These are phyloP conservation scores for Piromyces finnis DNA, from an alignment of 192 early-diverging fungal species.

Conservation along the genomic window DNA sequence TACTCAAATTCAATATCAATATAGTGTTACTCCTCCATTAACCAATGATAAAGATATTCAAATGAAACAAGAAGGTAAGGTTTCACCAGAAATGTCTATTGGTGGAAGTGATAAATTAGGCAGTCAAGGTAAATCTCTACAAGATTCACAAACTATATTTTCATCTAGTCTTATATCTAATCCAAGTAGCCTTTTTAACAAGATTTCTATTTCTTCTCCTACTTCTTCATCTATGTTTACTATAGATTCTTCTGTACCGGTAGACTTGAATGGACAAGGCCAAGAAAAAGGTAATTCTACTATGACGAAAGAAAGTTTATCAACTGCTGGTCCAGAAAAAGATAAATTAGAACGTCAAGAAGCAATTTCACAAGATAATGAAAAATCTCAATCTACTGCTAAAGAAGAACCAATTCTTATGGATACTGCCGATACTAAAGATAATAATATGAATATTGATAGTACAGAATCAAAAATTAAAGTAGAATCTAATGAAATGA, in stretches of 20 bases:
- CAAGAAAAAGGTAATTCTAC: background rate
- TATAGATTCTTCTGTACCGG: background rate
- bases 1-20: background rate
- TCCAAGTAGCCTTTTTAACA: background rate
- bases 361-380: background rate
- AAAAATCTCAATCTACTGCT: background rate
- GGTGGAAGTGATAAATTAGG: background rate
- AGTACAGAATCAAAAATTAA: no score
- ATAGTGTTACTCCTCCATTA: background rate
- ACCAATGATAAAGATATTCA: background rate
- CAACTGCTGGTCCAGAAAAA: background rate
- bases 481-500: no score
- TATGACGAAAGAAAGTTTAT: background rate
- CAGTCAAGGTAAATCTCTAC: no score
- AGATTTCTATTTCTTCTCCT: background rate
- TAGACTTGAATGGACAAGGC: background rate
- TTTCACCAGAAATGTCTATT: background rate
- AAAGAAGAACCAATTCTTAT: background rate
- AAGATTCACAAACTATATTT: background rate
- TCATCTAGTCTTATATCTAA: background rate
- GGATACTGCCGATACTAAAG: no score
- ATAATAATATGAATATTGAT: no score
- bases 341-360: background rate
- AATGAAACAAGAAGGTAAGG: background rate
- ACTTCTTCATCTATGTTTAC: background rate